Conservation (phyloP, 192 early-diverging fungal species). For the Neocallimastix lanati region DNA sequence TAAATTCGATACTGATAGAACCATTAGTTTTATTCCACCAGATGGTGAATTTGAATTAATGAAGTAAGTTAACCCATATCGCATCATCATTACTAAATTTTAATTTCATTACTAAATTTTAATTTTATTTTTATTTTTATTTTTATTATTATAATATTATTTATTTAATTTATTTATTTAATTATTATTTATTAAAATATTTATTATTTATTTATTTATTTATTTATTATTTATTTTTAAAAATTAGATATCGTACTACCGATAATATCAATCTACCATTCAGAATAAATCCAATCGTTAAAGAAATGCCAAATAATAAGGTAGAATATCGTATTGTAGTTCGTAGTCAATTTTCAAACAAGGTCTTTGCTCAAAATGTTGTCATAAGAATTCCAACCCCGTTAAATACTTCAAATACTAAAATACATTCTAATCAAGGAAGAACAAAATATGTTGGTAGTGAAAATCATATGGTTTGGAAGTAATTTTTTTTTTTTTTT, state of each 20-base stretch:
- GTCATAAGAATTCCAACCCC: slow-evolving; percentile 77
- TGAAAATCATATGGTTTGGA: slow-evolving; percentile 91
- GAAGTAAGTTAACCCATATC: no score
- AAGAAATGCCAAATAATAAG: slow-evolving; percentile 55
- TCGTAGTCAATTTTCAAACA: slow-evolving; percentile 72
- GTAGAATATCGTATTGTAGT: slow-evolving; percentile 83
- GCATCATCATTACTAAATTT: no score
- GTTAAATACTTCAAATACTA: slow-evolving; percentile 65
- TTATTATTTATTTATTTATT: no score
- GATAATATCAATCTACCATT: slow-evolving; percentile 93
- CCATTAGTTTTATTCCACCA: slow-evolving; percentile 93
- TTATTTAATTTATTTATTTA: no score
- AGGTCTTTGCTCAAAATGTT: slow-evolving; percentile 79
- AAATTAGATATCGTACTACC: slow-evolving; percentile 63
- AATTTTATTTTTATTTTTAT: no score
- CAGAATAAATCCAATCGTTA: slow-evolving; percentile 79
- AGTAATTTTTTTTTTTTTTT: no score
- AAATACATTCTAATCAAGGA: slow-evolving; percentile 56
- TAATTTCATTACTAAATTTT: no score
- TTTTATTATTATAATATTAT: no score
- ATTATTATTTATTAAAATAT: no score
- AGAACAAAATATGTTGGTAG: slow-evolving; percentile 89
- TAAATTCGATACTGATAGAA: slow-evolving; percentile 76
- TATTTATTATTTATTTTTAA: no score
- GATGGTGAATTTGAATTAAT: slow-evolving; percentile 96